Evolutionary conservation across 2,329 filamentous ascomycete genomes (phyloP).

Genomic region (Teratosphaeria viscida): DNA sequence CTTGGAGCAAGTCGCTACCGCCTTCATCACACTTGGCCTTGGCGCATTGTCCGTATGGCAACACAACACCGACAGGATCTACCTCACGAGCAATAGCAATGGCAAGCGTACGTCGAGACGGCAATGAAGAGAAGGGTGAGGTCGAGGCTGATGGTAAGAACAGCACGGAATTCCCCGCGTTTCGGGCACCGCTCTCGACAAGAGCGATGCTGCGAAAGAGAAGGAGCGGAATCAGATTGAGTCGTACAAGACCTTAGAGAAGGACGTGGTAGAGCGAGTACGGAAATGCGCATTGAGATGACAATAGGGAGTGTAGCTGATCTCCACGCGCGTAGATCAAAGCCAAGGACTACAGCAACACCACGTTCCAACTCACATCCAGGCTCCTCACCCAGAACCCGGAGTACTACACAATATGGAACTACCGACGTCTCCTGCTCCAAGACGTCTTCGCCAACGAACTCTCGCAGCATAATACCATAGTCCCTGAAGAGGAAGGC

Average conservation of each 20-base stretch:
- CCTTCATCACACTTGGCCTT: background rate
- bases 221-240: conserved; percentile 66
- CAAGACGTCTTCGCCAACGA: conserved; percentile 47
- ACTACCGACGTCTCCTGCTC: conserved; percentile 66
- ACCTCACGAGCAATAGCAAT: conserved; percentile 14
- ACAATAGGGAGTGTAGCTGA: background rate
- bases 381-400: conserved; percentile 67
- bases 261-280: conserved; percentile 57
- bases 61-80: background rate
- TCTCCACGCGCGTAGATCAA: conserved; percentile 27
- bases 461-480: background rate
- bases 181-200: conserved; percentile 35
- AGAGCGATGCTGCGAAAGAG: conserved; percentile 59
- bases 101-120: conserved; percentile 30
- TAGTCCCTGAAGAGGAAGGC: background rate
- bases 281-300: background rate
- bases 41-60: background rate
- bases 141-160: conserved; percentile 12
- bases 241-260: conserved; percentile 58
- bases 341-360: conserved; percentile 39
- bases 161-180: conserved; percentile 76
- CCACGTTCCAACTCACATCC: conserved; percentile 58
- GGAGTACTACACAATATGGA: conserved; percentile 88
- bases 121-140: conserved; percentile 5
- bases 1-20: background rate